These are phyloP conservation scores for Colletotrichum orbiculare DNA, from an alignment of 2,329 filamentous ascomycete genomes.

Conservation along the genomic window DNA sequence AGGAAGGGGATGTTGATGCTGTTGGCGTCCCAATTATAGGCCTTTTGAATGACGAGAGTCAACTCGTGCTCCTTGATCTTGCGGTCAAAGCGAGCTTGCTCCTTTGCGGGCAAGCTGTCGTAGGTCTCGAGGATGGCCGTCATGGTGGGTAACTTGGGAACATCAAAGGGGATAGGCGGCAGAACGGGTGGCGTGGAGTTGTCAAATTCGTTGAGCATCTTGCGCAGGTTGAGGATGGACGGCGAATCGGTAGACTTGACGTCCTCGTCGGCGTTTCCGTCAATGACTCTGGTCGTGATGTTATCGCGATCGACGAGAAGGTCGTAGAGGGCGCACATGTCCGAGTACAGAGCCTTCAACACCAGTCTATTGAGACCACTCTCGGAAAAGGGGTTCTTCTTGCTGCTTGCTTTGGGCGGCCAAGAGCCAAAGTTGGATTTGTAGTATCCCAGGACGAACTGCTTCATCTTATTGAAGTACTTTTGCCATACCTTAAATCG, in stretches of 20 bases:
- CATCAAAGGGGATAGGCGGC: slow-evolving; percentile 90
- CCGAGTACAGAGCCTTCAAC: slow-evolving; percentile 83
- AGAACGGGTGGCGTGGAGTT: slow-evolving; percentile 88
- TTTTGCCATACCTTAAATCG: slow-evolving; percentile 87
- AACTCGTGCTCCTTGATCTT: slow-evolving; percentile 84
- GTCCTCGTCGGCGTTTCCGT: slow-evolving; percentile 65
- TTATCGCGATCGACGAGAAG: slow-evolving; percentile 83
- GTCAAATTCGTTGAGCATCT: slow-evolving; percentile 88
- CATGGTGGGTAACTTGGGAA: slow-evolving; percentile 80
- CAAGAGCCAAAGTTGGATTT: slow-evolving; percentile 73
- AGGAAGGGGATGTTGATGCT: slow-evolving; percentile 71
- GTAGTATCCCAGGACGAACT: slow-evolving; percentile 76
- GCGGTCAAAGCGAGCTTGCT: slow-evolving; percentile 77
- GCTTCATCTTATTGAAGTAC: slow-evolving; percentile 79
- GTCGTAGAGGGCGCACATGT: slow-evolving; percentile 89
- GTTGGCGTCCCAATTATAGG: slow-evolving; percentile 82
- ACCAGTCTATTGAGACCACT: slow-evolving; percentile 88
- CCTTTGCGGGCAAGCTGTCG: slow-evolving; percentile 73
- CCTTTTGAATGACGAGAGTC: slow-evolving; percentile 78
- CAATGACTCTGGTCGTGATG: slow-evolving; percentile 81
- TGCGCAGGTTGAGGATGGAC: slow-evolving; percentile 76
- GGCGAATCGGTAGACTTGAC: slow-evolving; percentile 63
- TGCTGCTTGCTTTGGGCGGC: slow-evolving; percentile 91
- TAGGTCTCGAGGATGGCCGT: slow-evolving; percentile 73
- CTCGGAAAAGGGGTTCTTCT: slow-evolving; percentile 90